Evolutionary conservation across 1,284 basidiomycete genomes (phyloP).

Genomic region (Rhizoctonia solani): DNA sequence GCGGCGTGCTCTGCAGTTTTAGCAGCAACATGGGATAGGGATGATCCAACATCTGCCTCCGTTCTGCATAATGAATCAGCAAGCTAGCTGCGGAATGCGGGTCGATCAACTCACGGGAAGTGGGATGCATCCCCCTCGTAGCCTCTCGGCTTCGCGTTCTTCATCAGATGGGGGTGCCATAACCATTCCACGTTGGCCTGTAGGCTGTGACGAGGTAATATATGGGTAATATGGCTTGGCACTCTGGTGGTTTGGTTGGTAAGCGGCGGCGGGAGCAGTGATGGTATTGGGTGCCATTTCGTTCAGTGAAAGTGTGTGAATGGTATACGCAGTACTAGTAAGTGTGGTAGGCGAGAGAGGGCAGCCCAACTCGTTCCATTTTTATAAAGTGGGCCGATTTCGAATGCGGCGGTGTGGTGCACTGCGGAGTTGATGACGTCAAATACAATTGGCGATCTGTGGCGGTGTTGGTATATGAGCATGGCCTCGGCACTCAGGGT

Average conservation of each 20-base stretch:
- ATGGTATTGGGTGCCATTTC: constrained; percentile 15
- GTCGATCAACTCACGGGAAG: constrained; percentile 27
- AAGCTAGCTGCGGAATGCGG: too few species aligned
- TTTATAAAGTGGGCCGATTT: not conserved
- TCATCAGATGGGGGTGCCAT: constrained; percentile 17
- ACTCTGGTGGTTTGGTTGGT: constrained; percentile 3
- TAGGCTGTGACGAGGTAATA: constrained; percentile 28
- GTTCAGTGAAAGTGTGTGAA: not conserved
- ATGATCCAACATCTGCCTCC: too few species aligned
- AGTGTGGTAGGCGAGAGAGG: too few species aligned
- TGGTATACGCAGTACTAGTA: not conserved
- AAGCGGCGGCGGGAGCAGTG: constrained; percentile 8
- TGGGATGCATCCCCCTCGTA: constrained; percentile 31
- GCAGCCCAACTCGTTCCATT: too few species aligned
- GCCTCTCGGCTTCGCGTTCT: constrained; percentile 2
- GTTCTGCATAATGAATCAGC: too few species aligned
- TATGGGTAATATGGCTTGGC: constrained; percentile 28
- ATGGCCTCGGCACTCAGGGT: not conserved
- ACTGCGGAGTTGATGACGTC: constrained; percentile 14
- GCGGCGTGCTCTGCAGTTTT: too few species aligned
- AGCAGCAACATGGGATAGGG: too few species aligned
- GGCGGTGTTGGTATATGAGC: not conserved
- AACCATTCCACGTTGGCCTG: constrained; percentile 14
- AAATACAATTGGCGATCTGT: not conserved
- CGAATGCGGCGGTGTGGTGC: not conserved